Evolutionary conservation across 306 rosid species (phyloP), one percentile per base, ranked within the genome.

Genomic region (Lupinus albus): DNA sequence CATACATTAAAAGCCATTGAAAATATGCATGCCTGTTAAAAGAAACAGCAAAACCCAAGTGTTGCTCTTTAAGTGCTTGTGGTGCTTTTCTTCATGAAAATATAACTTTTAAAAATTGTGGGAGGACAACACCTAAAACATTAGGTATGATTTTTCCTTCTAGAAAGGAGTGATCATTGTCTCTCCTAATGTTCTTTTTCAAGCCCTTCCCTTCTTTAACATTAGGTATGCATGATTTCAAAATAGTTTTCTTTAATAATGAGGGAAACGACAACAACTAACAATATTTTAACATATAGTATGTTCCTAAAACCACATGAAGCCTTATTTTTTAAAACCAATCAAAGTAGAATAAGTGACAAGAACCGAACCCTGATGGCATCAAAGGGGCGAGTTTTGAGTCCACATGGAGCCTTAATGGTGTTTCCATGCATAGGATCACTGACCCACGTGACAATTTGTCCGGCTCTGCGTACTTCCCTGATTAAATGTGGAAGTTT

Each of bases 351-450:
- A 71, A 36, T 20, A 7, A 41, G 52, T 33, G 49, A 60, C 51
- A 42, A 69, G 71, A 41, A 47, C 0, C 64, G n/a, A 81, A 89
- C 96, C 88, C 82, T 68, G 77, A 89, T 89, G 30, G 91, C 67
- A 64, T 89, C 91, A 59, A 89, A 89, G 56, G 95, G 89, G 57
- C 96, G 96, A 64, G 96, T 89, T 76, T 89, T 89, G 79, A 87
- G 95, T 65, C 95, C 95, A 33, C 96, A 87, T 0, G 95, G 91
- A 61, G 95, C 96, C 62, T 87, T 87, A 10, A 89, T 87, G 60
- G 96, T 89, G 83, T 89, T 89, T 17, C 96, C 96, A 63, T 89
- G 96, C 96, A 89, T 89, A 17, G 96, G 96, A 75, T 89, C 95
- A 11, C 88, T 82, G 70, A 89, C 95, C 96, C 96, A 89, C 44